Percentiles rank a stretch among this genome's conserved stretches.
Evolutionary conservation across 1,284 basidiomycete species (phyloP).

Genomic region (Leccinum variabile): DNA sequence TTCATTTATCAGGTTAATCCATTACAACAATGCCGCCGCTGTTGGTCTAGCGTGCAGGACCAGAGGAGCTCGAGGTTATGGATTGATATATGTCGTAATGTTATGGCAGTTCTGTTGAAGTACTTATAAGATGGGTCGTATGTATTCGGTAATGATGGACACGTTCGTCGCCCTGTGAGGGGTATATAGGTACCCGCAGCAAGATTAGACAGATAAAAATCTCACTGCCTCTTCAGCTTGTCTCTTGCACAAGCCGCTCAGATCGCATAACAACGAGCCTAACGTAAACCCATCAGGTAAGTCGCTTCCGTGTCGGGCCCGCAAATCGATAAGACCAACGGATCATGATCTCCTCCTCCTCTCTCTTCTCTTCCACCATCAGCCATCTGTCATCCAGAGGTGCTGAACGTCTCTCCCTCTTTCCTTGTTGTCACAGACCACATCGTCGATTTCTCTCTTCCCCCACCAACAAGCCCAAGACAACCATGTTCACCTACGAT

Average conservation of each 20-base stretch:
- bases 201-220: slow-evolving; percentile 18
- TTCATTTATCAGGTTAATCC: slow-evolving; percentile 9
- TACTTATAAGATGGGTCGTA: slow-evolving; percentile 3
- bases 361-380: slow-evolving; percentile 16
- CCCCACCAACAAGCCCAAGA: slow-evolving; percentile 20
- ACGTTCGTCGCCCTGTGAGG: slow-evolving; percentile 29
- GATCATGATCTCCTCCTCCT: slow-evolving; percentile 16
- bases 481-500: slow-evolving; percentile 51
- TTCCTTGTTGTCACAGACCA: slow-evolving; percentile 10
- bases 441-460: slow-evolving; percentile 13
- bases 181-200: neutral
- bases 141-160: slow-evolving; percentile 15
- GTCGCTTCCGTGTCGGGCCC: slow-evolving; percentile 11
- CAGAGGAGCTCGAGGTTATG: slow-evolving; percentile 10
- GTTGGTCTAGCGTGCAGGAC: slow-evolving; percentile 9
- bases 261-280: slow-evolving; percentile 4
- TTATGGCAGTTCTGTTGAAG: slow-evolving; percentile 20
- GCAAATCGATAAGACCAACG: slow-evolving; percentile 21
- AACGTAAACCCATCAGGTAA: slow-evolving; percentile 22
- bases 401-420: slow-evolving; percentile 15
- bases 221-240: neutral
- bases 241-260: slow-evolving; percentile 8
- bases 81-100: slow-evolving; percentile 32
- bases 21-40: slow-evolving; percentile 11
- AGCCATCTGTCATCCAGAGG: slow-evolving; percentile 17